Base-by-base conservation (phyloP, 371 early-diverging fungal genomes). In the Lichtheimia ramosa region DNA sequence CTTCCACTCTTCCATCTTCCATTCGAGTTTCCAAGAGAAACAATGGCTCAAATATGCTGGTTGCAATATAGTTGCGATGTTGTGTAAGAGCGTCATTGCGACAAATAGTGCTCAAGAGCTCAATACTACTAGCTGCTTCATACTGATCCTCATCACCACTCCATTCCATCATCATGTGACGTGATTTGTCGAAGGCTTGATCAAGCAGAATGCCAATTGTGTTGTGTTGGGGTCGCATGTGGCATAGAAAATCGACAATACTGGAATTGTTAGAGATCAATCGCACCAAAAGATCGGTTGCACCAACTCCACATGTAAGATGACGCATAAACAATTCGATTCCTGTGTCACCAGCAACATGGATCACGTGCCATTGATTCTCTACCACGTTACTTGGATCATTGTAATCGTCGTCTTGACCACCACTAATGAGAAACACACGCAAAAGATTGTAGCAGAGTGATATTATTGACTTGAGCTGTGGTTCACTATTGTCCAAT, bases 361-460 rank as follows among this genome's bases (percentile, higher is more conserved):
- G 48, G 2, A 67, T 28, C 1, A 71, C 58, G 25, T 71, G 65
- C 3, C 40, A 27, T 34, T 69, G 71, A 24, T 74, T 74, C 23
- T 56, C 51, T 15, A 49, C 40, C 10, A 48, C 28, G 7, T 63
- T 54, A 6, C 28, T 18, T 10, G 23, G 48, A 6, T 61, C 61
- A 1, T 59, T 51, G 5, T 59, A 52, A 7, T 56, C 67, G 16
- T 25, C 57, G 2, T 62, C 57, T 10, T 41, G 46, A 15, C 24
- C 7, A 15, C 15, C 42, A 12, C 56, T 43, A 43, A 71, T 58
- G 3, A 74, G 23, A 61, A 74, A 74, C 0, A 71, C 69, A 4
- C 75, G 69, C 28, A 74, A 34, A 0, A 74, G 53, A 41, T 65
- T 63, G 51, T 74, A 74, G 16, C 68, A 66, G 7, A 69, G 54